Conservation (phyloP, 331 rosid species). For the Rosa hybrid region DNA sequence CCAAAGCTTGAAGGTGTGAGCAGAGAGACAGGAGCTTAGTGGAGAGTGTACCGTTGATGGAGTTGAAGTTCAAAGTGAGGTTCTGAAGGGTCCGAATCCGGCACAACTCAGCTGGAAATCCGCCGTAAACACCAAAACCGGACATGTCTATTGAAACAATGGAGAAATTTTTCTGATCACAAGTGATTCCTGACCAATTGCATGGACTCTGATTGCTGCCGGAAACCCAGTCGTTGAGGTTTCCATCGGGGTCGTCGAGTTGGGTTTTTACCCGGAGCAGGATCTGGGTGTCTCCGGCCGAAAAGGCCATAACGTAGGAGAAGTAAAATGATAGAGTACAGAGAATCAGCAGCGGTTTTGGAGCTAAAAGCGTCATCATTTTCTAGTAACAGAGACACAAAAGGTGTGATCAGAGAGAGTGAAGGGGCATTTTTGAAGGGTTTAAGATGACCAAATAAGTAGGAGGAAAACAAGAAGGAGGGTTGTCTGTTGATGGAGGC, state of each 20-base stretch:
- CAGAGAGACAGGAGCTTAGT: constrained; percentile 48
- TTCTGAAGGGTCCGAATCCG: constrained; percentile 56
- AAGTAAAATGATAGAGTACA: constrained; percentile 14
- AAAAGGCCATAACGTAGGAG: constrained; percentile 21
- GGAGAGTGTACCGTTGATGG: constrained; percentile 44
- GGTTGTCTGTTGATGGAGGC: constrained; percentile 1
- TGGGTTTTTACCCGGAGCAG: constrained; percentile 55
- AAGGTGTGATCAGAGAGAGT: background rate
- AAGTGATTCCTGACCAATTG: constrained; percentile 69
- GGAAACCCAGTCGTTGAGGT: constrained; percentile 51
- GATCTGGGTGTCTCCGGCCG: constrained; percentile 43
- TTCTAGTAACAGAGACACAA: background rate
- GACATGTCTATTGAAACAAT: constrained; percentile 55
- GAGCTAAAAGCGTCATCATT: constrained; percentile 15
- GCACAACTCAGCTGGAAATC: constrained; percentile 65
- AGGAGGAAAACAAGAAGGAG: constrained; percentile 12
- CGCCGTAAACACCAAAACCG: constrained; percentile 37
- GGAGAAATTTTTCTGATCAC: constrained; percentile 35
- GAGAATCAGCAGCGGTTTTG: constrained; percentile 1
- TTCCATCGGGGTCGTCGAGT: constrained; percentile 50
- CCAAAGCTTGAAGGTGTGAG: constrained; percentile 49
- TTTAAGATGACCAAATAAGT: background rate
- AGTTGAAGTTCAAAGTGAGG: constrained; percentile 39
- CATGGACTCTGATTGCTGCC: constrained; percentile 40
- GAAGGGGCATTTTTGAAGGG: background rate